phyloP scores from a whole-genome alignment of 306 rosid species.

The Vicia villosa region DNA sequence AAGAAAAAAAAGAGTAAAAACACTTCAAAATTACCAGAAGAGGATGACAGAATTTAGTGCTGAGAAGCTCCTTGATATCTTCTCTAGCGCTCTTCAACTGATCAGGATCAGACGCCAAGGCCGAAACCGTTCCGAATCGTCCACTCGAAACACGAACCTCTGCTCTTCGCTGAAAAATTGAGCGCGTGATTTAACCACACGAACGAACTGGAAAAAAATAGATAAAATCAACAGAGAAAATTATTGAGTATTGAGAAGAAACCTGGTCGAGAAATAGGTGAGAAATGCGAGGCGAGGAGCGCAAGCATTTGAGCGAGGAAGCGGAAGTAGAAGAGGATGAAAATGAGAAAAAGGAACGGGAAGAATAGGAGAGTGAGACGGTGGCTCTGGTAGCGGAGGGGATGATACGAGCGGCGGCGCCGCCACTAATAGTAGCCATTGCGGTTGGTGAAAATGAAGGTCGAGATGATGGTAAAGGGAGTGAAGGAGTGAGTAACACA shows the following conservation, averaged over 20 bases:
- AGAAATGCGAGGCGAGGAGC: conserved; percentile 72
- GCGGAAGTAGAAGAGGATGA: conserved; percentile 31
- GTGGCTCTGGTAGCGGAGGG: conserved; percentile 56
- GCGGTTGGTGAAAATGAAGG: conserved; percentile 33
- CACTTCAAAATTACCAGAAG: conserved; percentile 54
- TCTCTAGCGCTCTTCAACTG: conserved; percentile 81
- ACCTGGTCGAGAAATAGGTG: conserved; percentile 73
- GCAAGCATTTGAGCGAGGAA: conserved; percentile 47
- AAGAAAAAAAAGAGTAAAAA: neutral
- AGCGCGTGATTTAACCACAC: neutral
- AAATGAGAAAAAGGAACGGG: conserved; percentile 33
- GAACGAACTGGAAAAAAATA: neutral
- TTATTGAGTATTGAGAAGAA: no score
- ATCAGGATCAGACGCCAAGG: conserved; percentile 73
- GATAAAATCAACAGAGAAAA: neutral
- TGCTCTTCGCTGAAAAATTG: conserved; percentile 50
- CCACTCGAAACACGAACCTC: conserved; percentile 49
- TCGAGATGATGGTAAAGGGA: conserved; percentile 35
- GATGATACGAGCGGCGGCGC: conserved; percentile 57
- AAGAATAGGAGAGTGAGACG: conserved; percentile 40
- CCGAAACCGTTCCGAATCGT: conserved; percentile 51
- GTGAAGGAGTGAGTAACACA: conserved; percentile 47
- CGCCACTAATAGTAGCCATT: conserved; percentile 54
- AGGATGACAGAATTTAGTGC: conserved; percentile 80
- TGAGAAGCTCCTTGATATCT: conserved; percentile 81